These are phyloP conservation scores for Metschnikowia amazonensis DNA, from an alignment of 805 yeast species.

Conservation along the genomic window DNA sequence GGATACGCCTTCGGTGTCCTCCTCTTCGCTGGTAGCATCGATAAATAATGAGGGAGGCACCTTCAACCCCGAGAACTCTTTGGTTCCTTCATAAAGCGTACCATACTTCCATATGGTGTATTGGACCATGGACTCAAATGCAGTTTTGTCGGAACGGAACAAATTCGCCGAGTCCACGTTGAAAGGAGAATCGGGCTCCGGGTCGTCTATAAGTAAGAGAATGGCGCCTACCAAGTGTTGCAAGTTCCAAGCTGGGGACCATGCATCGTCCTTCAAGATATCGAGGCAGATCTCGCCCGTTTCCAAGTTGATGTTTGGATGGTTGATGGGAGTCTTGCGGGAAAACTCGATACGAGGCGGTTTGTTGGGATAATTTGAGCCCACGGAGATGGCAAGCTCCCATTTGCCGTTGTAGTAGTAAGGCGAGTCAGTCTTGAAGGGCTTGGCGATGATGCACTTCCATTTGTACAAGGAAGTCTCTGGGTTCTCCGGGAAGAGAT, in stretches of 20 bases:
- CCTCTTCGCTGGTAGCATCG: neutral
- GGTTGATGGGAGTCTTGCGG: slow-evolving; percentile 36
- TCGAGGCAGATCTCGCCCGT: slow-evolving; percentile 73
- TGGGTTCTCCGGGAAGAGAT: slow-evolving; percentile 39
- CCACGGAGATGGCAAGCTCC: slow-evolving; percentile 44
- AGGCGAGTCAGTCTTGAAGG: slow-evolving; percentile 38
- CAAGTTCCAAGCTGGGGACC: slow-evolving; percentile 78
- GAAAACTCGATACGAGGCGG: slow-evolving; percentile 58
- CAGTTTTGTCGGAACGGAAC: slow-evolving; percentile 40
- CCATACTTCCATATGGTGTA: slow-evolving; percentile 37
- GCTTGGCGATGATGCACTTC: slow-evolving; percentile 22
- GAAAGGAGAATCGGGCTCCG: slow-evolving; percentile 69
- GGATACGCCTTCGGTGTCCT: neutral
- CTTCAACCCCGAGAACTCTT: slow-evolving; percentile 11
- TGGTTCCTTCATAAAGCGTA: slow-evolving; percentile 22
- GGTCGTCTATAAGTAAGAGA: slow-evolving; percentile 52
- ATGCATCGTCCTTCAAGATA: slow-evolving; percentile 50
- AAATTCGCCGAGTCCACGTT: slow-evolving; percentile 68
- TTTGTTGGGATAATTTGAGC: slow-evolving; percentile 48
- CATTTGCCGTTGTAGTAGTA: slow-evolving; percentile 51
- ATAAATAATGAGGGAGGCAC: neutral
- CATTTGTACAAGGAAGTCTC: slow-evolving; percentile 15
- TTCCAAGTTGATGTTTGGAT: slow-evolving; percentile 37
- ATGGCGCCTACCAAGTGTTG: slow-evolving; percentile 54
- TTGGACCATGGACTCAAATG: slow-evolving; percentile 40